Base-by-base conservation (phyloP, 2,329 filamentous ascomycete genomes). In the Xylaria sp. region DNA sequence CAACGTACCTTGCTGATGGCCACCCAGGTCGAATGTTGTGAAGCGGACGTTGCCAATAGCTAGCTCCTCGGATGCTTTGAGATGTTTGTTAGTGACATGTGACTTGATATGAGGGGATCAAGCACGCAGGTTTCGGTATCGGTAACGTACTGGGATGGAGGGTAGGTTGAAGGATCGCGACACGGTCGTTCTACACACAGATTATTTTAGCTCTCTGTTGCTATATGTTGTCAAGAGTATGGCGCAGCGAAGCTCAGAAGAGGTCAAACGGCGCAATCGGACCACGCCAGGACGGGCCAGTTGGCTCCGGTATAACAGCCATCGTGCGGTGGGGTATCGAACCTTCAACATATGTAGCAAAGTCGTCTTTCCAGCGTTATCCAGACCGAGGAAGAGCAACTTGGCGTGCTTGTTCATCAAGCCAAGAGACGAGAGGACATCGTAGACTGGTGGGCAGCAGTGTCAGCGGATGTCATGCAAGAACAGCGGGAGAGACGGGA, bases 351-450 rank as follows among this genome's bases (percentile, higher is more conserved):
- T 97, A 83, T 97, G 94, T 79, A 97, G 85, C 75, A 97, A 85
- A 53, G 94, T 97, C 62, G 94, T 97, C 87, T 97, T 97, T 83
- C 94, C 94, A 60, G 94, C 94, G 84, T 97, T 97, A 81, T 97
- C 94, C 71, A 97, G 90, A 75, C 94, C 94, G 72, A 97, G 89
- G 85, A 97, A 97, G 67, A 97, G 88, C 68, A 97, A 89, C 88
- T 97, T 97, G 78, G 93, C 94, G 82, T 97, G 93, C 88, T 97
- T 97, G 89, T 97, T 97, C 74, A 95, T 86, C 78, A 97, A 87
- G 76, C 94, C 94, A 72, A 97, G 88, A 73, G 90, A 93, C 77
- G 94, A 92, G 78, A 97, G 89, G 76, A 97, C 85, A 85, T 97
- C 93, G 88, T 93, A 97, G 84, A 97, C 93, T 93, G 74, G 80